These are phyloP conservation scores for Monosporascus sp. DNA, from an alignment of 2,329 filamentous ascomycete species.

Conservation along the genomic window DNA sequence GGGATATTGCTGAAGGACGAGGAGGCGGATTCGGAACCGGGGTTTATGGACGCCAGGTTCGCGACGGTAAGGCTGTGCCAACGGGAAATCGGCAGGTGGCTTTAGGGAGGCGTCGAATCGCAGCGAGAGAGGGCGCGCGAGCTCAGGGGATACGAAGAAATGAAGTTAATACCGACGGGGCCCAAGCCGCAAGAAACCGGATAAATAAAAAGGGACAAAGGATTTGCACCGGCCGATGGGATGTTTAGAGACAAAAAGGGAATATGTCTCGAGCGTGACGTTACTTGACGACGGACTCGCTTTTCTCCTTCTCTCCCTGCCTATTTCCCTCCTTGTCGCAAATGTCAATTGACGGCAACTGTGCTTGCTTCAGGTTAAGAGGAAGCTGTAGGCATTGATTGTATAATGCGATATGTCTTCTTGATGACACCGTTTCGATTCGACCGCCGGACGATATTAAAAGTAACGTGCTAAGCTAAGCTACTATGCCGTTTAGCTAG, in stretches of 20 bases:
- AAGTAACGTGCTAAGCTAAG: no score
- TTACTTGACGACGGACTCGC: not conserved
- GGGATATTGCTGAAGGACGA: slow-evolving; percentile 46
- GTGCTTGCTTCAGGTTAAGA: not conserved
- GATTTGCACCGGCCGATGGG: slow-evolving; percentile 12
- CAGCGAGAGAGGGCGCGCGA: slow-evolving; percentile 3
- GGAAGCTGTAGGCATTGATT: not conserved
- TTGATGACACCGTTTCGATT: no score
- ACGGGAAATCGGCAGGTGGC: not conserved
- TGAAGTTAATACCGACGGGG: no score
- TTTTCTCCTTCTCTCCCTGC: not conserved
- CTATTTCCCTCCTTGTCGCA: not conserved
- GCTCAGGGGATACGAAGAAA: slow-evolving; percentile 2
- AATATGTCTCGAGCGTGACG: slow-evolving; percentile 14
- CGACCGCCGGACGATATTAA: no score
- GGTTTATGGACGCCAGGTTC: slow-evolving; percentile 47
- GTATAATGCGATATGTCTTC: no score
- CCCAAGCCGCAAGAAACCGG: not conserved
- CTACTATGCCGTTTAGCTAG: no score
- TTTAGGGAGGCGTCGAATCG: not conserved
- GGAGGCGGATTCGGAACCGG: slow-evolving; percentile 45
- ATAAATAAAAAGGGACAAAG: not conserved
- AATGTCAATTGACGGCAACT: not conserved
- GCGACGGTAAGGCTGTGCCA: slow-evolving; percentile 15
- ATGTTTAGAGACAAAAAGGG: slow-evolving; percentile 9